These are phyloP conservation scores for Coemansia biformis DNA, from an alignment of 192 early-diverging fungal species.

Conservation along the genomic window DNA sequence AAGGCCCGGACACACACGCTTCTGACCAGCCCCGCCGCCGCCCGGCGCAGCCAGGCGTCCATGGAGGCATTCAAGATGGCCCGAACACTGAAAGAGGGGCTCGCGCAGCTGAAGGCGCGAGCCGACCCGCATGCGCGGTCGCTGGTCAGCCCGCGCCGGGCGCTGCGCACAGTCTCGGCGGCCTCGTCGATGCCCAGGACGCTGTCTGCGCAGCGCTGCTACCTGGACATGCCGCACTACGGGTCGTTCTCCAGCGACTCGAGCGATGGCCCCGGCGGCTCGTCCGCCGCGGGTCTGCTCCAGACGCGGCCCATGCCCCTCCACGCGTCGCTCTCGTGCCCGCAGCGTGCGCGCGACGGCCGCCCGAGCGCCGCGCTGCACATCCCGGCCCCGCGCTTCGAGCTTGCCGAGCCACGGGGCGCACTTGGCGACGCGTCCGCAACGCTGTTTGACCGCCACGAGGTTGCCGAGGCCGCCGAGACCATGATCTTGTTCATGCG, in stretches of 20 bases:
- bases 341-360: conserved; percentile 8
- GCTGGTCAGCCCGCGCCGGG: no score
- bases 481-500: conserved; percentile 43
- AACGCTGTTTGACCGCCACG: conserved; percentile 1
- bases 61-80: conserved; percentile 36
- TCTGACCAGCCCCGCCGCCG: conserved; percentile 24
- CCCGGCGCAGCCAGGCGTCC: conserved; percentile 33
- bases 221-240: conserved; percentile 14
- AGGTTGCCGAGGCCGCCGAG: conserved; percentile 34
- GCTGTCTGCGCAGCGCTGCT: conserved; percentile 3
- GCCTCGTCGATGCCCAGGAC: conserved; percentile 1
- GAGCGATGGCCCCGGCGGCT: background rate
- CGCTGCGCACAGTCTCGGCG: conserved; percentile 39
- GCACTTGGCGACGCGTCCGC: no score
- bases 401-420: conserved; percentile 3
- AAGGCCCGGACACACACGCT: conserved; percentile 14
- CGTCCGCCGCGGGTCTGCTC: background rate
- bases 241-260: conserved; percentile 5
- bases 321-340: conserved; percentile 18
- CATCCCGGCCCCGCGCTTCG: conserved; percentile 10
- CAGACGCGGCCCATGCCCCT: conserved; percentile 2
- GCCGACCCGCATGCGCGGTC: conserved; percentile 11
- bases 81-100: conserved; percentile 43
- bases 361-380: background rate
- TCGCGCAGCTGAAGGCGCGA: conserved; percentile 32